These are phyloP conservation scores for Rhodamnia rubescens DNA, from an alignment of 345 rosid genomes.

Conservation along the genomic window DNA sequence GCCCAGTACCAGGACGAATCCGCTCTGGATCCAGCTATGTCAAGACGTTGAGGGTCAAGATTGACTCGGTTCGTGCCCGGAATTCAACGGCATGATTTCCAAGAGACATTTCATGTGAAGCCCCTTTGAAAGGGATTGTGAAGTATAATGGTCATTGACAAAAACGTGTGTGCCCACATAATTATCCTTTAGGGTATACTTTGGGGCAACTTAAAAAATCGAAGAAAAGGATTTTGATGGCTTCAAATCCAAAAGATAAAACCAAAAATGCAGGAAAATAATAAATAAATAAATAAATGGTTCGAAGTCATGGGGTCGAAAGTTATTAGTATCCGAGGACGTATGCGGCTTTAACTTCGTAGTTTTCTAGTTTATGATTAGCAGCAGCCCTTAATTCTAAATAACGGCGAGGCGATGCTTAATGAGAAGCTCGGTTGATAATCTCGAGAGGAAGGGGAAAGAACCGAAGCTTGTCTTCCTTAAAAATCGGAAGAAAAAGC, in stretches of 20 bases:
- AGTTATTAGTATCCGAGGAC: neutral
- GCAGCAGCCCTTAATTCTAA: no score
- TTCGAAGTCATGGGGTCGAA: neutral
- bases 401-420: no score
- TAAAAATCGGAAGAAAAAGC: no score
- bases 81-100: no score
- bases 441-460: neutral
- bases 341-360: neutral
- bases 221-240: neutral
- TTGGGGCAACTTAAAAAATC: neutral
- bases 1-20: neutral
- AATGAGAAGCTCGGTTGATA: neutral
- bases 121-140: no score
- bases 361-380: accelerated
- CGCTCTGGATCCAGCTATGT: neutral
- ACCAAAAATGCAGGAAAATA: no score
- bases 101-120: no score
- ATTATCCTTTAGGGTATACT: neutral
- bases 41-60: neutral
- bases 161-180: neutral
- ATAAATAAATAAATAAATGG: neutral
- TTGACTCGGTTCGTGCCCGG: neutral
- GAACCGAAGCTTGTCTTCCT: neutral
- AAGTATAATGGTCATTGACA: neutral
- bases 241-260: neutral